These are phyloP conservation scores for Cyclotella kingstonii DNA, from an alignment of 108 stramenopile species.

Conservation along the genomic window DNA sequence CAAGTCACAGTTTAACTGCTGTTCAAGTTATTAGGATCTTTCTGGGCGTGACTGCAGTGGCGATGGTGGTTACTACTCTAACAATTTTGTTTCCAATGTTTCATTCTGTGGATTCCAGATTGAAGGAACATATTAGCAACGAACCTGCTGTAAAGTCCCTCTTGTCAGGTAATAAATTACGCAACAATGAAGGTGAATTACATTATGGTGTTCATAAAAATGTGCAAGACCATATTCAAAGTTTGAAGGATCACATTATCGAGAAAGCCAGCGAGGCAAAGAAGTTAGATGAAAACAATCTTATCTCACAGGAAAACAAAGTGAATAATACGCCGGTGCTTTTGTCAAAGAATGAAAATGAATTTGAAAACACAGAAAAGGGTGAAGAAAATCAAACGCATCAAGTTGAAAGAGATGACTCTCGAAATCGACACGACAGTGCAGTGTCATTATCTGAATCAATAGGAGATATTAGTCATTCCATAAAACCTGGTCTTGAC, in stretches of 20 bases:
- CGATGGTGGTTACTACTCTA: conserved; percentile 12
- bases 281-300: neutral
- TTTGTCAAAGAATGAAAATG: neutral
- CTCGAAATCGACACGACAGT: too few species aligned
- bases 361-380: neutral
- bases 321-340: neutral
- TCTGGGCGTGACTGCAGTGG: conserved; percentile 8
- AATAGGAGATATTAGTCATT: too few species aligned
- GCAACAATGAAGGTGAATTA: neutral
- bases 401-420: too few species aligned
- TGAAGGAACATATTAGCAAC: conserved; percentile 6
- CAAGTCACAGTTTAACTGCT: neutral
- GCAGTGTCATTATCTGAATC: too few species aligned
- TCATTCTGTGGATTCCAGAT: conserved; percentile 10
- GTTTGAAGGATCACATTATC: conserved; percentile 21
- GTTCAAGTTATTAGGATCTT: conserved; percentile 17
- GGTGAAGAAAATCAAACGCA: too few species aligned
- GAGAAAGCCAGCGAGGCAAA: conserved; percentile 1
- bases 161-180: neutral
- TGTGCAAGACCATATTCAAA: conserved; percentile 17
- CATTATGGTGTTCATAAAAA: conserved; percentile 42
- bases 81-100: conserved; percentile 23
- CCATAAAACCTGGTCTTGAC: too few species aligned
- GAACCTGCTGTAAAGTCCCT: conserved; percentile 6
- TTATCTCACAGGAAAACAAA: neutral